These are phyloP conservation scores for Candida glaebosa DNA, from an alignment of 805 yeast species.

Conservation along the genomic window DNA sequence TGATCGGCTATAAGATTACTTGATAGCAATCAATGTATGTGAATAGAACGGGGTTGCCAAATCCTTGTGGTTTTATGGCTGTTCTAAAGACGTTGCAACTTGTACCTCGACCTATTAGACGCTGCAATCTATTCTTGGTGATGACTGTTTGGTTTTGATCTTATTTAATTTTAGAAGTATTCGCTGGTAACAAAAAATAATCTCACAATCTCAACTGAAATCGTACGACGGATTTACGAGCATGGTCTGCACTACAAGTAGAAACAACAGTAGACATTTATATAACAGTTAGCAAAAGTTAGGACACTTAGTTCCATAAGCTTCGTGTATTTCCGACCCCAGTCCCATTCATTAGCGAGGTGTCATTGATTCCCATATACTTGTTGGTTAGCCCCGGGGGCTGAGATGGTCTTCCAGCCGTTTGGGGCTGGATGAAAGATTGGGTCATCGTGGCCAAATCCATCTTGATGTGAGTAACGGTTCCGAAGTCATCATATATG, in stretches of 20 bases:
- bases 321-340: slow-evolving; percentile 1
- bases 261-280: slow-evolving; percentile 1
- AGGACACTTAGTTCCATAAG: slow-evolving; percentile 1
- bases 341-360: neutral
- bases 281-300: neutral
- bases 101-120: neutral
- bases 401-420: slow-evolving; percentile 6
- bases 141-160: neutral
- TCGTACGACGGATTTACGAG: neutral
- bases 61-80: neutral
- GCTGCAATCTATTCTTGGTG: neutral
- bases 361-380: slow-evolving; percentile 3
- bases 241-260: too few species aligned
- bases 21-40: neutral
- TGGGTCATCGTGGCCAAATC: slow-evolving; percentile 5
- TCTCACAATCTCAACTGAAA: neutral
- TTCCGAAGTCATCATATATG: slow-evolving; percentile 43
- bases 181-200: neutral
- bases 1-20: too few species aligned
- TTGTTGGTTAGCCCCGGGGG: slow-evolving; percentile 15
- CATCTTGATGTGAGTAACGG: slow-evolving; percentile 41
- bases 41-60: neutral
- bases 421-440: slow-evolving; percentile 1
- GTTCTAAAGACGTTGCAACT: neutral
- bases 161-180: neutral